Evolutionary conservation across 2,329 filamentous ascomycete genomes (phyloP), one percentile per base, ranked within the genome.

Genomic region (Pseudogymnoascus sp.): DNA sequence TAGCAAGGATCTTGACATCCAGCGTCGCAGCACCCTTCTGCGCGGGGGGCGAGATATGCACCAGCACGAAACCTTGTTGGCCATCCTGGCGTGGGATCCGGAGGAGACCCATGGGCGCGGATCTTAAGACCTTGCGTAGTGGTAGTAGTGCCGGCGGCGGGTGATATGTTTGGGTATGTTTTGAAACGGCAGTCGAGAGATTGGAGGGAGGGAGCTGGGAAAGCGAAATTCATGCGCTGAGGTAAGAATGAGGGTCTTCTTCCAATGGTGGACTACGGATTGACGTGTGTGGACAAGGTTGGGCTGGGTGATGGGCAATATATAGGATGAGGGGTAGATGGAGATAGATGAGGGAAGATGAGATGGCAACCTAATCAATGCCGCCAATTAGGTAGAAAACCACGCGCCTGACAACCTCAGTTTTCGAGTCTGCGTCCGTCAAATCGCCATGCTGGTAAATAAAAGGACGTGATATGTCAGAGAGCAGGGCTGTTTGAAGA

Each of bases 1-100:
- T 90, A 35, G 82, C 88, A 35, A 87, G 78, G 31, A 92, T 73
- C 70, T 84, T 85, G 55, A 89, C 73, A 72, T 90, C 86, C 31
- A 91, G 75, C 1, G 80, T 78, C 62, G 78, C 78, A 36, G 77
- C 9, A 2, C n/a, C n/a, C n/a, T 55, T 55, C 74, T 37, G 76
- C 77, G 61, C 77, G 71, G 73, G 79, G 21, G 80, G 75, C 1
- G 77, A 77, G 62, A 86, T 80, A 67, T 88, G 80, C 15, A 89
- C 70, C 21, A 92, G 78, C 31, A 90, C 79, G 65, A 81, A 85
- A 13, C 77, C 74, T 55, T 77, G 75, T 52, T 79, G 65, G 21
- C 64, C 65, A 9, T 82, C 81, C 42, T 80, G 80, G 67, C 85
- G 80, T 63, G 80, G 76, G 65, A 90, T 76, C 64, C 83, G 82